Evolutionary conservation across 83 land plant species (phyloP).

Genomic region (Picea engelmannii): DNA sequence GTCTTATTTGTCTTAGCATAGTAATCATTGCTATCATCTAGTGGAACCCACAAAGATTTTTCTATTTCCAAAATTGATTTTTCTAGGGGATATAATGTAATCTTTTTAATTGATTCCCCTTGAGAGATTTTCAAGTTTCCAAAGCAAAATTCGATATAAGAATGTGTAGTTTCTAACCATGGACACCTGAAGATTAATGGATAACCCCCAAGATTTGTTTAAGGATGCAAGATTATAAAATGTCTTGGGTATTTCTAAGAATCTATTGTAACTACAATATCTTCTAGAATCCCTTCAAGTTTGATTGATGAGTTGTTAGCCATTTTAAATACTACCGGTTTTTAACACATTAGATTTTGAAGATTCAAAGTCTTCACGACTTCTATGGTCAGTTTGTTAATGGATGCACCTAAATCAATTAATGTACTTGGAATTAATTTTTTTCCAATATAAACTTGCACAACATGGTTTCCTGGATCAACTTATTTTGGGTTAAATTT

Average conservation of each 20-base stretch:
- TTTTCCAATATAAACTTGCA: background rate
- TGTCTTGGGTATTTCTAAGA: too few relatives aligned
- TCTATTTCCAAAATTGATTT: too few relatives aligned
- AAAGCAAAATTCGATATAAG: background rate
- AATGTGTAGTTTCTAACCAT: too few relatives aligned
- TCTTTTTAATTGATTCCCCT: background rate
- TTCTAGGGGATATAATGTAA: too few relatives aligned
- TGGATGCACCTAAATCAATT: background rate
- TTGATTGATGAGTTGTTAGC: background rate
- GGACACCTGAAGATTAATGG: too few relatives aligned
- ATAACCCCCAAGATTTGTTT: too few relatives aligned
- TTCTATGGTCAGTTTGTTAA: background rate
- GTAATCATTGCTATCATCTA: background rate
- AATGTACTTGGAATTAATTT: fast-evolving
- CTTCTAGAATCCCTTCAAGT: too few relatives aligned
- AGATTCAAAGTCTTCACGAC: background rate
- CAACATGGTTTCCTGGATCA: background rate
- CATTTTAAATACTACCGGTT: background rate
- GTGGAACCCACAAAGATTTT: too few relatives aligned
- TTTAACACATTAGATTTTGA: background rate
- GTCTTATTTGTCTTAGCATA: background rate
- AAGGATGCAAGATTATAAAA: too few relatives aligned
- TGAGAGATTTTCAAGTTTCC: background rate
- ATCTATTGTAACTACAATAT: too few relatives aligned
- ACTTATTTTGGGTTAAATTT: background rate